Base-by-base conservation (phyloP, 2,329 filamentous ascomycete species). In the Dactylonectria estremocensis region DNA sequence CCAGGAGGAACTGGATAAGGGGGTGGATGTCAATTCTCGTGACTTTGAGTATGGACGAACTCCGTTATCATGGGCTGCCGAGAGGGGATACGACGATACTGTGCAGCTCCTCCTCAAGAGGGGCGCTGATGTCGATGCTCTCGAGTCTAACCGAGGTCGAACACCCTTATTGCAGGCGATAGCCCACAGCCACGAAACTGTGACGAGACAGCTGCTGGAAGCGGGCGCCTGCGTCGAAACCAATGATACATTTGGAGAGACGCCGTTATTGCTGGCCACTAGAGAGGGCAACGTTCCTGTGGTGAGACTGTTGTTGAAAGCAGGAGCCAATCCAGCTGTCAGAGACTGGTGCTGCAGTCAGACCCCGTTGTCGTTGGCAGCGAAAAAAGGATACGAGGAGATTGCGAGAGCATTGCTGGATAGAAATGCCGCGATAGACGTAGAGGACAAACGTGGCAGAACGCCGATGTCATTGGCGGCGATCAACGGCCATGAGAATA, bases 381-480 rank as follows among this genome's bases (percentile, higher is more conserved):
- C 53, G 20, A 22, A 18, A 14, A 24, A 40, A 1, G 53, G 53
- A 16, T 16, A 56, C 14, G 16, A 37, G 14, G 53, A 37, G 3
- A 18, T 65, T 3, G 31, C 22, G 11, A 61, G 45, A 50, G n/a
- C 28, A 14, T 35, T 68, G 4, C 13, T 64, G 13, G 66, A 54
- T 5, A 53, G 40, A 2, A 52, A 52, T 13, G 65, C 54, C n/a
- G 50, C n/a, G 3, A 20, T 35, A 1, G 20, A 55, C n/a, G 5
- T 10, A 5, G 28, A 46, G 37, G 59, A 45, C 33, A 35, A 37
- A 10, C n/a, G 11, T 43, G 7, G 37, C 49, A 28, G 33, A n/a
- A 53, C 33, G 1, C 59, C 59, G 14, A 24, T 50, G 18, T 24
- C 18, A 24, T 50, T 5, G 20, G 48, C 48, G 13, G 48, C 48